phyloP scores from a whole-genome alignment of 2,329 filamentous ascomycete species.

The Ceratocystis papillata region DNA sequence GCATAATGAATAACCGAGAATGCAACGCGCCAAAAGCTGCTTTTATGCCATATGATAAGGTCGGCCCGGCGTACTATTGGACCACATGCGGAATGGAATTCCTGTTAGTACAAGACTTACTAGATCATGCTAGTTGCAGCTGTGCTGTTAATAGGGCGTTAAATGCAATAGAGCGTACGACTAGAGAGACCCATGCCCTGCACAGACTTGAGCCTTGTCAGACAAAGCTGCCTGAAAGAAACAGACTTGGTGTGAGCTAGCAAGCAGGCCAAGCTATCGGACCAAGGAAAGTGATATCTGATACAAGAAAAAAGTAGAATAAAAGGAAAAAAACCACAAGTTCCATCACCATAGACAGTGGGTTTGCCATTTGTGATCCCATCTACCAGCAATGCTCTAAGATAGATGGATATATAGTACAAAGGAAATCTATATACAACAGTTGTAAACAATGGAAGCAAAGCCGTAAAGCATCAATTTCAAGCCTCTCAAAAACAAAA shows the following conservation, averaged over 20 bases:
- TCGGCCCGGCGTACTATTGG: too few species aligned
- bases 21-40: not conserved
- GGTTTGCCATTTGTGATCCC: not conserved
- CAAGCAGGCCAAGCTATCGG: too few species aligned
- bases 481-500: not conserved
- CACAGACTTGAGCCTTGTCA: not conserved
- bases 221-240: not conserved
- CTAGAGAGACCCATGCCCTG: not conserved
- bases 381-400: not conserved
- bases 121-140: too few species aligned
- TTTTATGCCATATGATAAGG: too few species aligned
- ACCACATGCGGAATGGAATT: too few species aligned
- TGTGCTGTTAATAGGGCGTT: too few species aligned
- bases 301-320: too few species aligned
- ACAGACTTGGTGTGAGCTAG: too few species aligned
- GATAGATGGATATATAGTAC: not conserved
- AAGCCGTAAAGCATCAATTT: not conserved
- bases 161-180: not conserved
- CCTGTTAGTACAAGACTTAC: too few species aligned
- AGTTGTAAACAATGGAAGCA: not conserved
- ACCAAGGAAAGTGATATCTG: too few species aligned
- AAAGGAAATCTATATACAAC: conserved; percentile 1
- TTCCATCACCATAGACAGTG: too few species aligned
- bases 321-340: too few species aligned
- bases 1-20: not conserved